These are phyloP conservation scores for Candida sonorensis DNA, from an alignment of 805 yeast species.

Conservation along the genomic window DNA sequence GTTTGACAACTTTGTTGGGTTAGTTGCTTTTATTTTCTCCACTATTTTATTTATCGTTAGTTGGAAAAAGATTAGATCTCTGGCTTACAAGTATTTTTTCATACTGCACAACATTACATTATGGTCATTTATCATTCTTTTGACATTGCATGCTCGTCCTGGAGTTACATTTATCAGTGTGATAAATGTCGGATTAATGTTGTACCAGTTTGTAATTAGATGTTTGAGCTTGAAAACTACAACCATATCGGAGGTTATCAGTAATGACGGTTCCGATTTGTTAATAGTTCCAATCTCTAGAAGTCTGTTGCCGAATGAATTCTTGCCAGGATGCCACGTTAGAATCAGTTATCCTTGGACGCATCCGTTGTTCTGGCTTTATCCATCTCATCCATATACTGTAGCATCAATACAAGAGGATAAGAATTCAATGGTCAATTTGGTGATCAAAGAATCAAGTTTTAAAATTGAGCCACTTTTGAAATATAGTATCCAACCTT, in stretches of 20 bases:
- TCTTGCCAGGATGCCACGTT: constrained; percentile 51
- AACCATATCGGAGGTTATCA: constrained; percentile 13
- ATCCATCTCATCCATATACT: constrained; percentile 66
- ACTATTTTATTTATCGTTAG: constrained; percentile 38
- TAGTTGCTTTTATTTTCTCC: constrained; percentile 33
- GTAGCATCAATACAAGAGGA: constrained; percentile 33
- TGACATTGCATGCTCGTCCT: constrained; percentile 65
- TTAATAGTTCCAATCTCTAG: constrained; percentile 16
- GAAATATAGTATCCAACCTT: constrained; percentile 34
- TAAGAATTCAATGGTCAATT: constrained; percentile 30
- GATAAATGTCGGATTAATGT: constrained; percentile 25
- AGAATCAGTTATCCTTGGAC: constrained; percentile 36
- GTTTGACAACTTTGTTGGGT: constrained; percentile 52
- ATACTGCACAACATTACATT: constrained; percentile 47
- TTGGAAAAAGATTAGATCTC: constrained; percentile 40
- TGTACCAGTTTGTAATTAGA: constrained; percentile 32
- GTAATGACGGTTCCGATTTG: constrained; percentile 18
- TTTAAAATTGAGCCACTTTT: constrained; percentile 28
- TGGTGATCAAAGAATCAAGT: constrained; percentile 39
- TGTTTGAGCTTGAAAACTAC: constrained; percentile 17
- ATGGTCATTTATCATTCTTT: constrained; percentile 36
- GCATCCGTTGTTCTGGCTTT: constrained; percentile 38
- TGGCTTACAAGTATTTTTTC: constrained; percentile 48
- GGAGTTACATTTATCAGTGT: constrained; percentile 38
- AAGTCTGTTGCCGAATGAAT: constrained; percentile 17